A percentile compares a stretch with the other conserved stretches of the same genome.
These are phyloP conservation scores for Apiospora pterosperma DNA, from an alignment of 2,329 filamentous ascomycete genomes.

Conservation along the genomic window DNA sequence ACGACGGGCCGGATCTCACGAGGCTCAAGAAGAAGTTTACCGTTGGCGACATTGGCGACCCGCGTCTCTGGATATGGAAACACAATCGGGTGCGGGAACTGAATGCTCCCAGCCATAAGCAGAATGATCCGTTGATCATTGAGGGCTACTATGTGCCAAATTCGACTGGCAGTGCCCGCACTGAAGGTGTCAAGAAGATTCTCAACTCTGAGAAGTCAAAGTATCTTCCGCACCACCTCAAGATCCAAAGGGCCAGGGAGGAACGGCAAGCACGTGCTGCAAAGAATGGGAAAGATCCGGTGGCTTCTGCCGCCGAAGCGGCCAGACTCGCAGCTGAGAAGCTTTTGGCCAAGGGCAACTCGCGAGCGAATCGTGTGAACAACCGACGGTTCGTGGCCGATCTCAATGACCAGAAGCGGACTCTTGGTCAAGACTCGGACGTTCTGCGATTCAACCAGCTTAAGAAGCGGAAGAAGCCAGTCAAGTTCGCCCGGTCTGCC, in stretches of 20 bases:
- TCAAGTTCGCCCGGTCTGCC: slow-evolving; percentile 94
- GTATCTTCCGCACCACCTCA: slow-evolving; percentile 95
- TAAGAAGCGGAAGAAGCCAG: slow-evolving; percentile 98
- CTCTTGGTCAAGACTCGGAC: slow-evolving; percentile 77
- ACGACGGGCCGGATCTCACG: slow-evolving; percentile 46
- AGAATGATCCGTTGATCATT: slow-evolving; percentile 41
- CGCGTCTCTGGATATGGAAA: slow-evolving; percentile 56
- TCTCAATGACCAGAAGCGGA: slow-evolving; percentile 91
- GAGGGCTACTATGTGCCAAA: slow-evolving; percentile 81
- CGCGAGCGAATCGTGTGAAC: slow-evolving; percentile 89
- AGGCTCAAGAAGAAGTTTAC: slow-evolving; percentile 48
- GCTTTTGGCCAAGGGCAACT: slow-evolving; percentile 80
- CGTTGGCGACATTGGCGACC: slow-evolving; percentile 41
- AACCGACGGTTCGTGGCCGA: slow-evolving; percentile 93
- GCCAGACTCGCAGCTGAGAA: slow-evolving; percentile 76
- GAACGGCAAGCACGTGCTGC: slow-evolving; percentile 75
- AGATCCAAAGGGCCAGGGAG: slow-evolving; percentile 86
- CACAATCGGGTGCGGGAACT: slow-evolving; percentile 54
- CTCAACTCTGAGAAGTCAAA: slow-evolving; percentile 97
- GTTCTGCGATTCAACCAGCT: slow-evolving; percentile 97
- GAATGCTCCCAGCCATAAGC: slow-evolving; percentile 37
- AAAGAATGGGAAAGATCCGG: slow-evolving; percentile 63
- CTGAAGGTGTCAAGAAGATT: slow-evolving; percentile 93
- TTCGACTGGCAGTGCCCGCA: slow-evolving; percentile 78
- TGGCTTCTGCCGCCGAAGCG: slow-evolving; percentile 64